These are phyloP conservation scores for Talaromyces amestolkiae DNA, from an alignment of 2,329 filamentous ascomycete genomes.

Conservation along the genomic window DNA sequence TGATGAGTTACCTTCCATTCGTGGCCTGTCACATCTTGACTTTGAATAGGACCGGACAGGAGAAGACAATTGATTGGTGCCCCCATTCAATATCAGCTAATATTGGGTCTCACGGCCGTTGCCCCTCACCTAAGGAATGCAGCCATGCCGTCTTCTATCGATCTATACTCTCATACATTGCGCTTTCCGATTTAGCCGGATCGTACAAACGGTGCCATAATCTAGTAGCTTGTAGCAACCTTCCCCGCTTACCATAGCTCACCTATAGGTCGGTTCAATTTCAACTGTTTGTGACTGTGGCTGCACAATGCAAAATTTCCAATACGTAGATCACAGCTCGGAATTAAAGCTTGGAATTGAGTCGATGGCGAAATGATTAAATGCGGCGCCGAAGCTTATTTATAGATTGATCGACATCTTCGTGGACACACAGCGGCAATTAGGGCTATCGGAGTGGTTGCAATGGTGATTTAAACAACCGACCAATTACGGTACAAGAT, in stretches of 20 bases:
- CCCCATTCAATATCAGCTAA: not conserved
- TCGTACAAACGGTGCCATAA: not conserved
- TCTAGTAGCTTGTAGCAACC: not conserved
- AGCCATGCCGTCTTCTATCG: not conserved
- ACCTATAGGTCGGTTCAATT: not conserved
- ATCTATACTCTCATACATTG: not conserved
- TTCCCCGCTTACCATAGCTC: not conserved
- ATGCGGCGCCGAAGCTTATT: not conserved
- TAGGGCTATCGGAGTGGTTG: not conserved
- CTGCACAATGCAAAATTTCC: not conserved
- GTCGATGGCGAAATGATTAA: not conserved
- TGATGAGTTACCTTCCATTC: no score
- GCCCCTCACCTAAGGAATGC: not conserved
- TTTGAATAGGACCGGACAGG: not conserved
- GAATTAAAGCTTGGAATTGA: not conserved
- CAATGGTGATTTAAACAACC: not conserved
- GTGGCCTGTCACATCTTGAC: not conserved
- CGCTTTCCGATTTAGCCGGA: not conserved
- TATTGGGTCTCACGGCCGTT: no score
- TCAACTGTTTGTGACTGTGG: not conserved
- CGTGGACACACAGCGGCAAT: not conserved
- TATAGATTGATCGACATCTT: slow-evolving; percentile 10
- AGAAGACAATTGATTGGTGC: not conserved
- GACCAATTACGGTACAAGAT: not conserved
- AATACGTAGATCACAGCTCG: not conserved